These are phyloP conservation scores for Oryza australiensis DNA, from an alignment of 176 grass and related monocot species.

Conservation along the genomic window DNA sequence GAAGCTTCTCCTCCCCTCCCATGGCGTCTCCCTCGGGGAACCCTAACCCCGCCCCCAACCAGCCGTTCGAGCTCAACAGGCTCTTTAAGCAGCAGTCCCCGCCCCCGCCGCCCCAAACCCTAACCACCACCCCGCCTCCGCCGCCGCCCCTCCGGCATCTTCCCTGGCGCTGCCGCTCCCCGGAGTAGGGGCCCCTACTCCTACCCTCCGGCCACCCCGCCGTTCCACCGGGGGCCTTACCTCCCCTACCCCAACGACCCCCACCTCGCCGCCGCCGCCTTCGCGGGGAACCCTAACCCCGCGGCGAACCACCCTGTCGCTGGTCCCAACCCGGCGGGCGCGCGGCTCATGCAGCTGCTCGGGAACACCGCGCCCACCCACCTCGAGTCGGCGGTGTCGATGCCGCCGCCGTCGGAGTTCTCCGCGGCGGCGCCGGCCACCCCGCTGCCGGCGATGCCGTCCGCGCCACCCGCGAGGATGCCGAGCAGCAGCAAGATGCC, in stretches of 20 bases:
- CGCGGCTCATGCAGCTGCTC: constrained; percentile 86
- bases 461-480: constrained; percentile 63
- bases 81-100: constrained; percentile 45
- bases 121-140: constrained; percentile 35
- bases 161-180: constrained; percentile 18
- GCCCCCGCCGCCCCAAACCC: constrained; percentile 37
- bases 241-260: constrained; percentile 49
- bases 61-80: constrained; percentile 43
- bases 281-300: constrained; percentile 37
- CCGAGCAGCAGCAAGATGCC: constrained; percentile 85
- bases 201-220: constrained; percentile 58
- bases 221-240: constrained; percentile 59
- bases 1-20: background rate
- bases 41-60: constrained; percentile 42
- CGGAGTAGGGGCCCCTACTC: constrained; percentile 47
- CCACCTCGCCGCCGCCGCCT: constrained; percentile 21
- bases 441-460: constrained; percentile 44
- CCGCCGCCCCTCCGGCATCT: constrained; percentile 33
- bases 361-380: constrained; percentile 53
- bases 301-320: constrained; percentile 22
- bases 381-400: constrained; percentile 56
- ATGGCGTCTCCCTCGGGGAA: constrained; percentile 77
- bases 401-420: constrained; percentile 54
- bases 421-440: background rate
- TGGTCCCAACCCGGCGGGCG: constrained; percentile 45